Evolutionary conservation across 352 stramenopile genomes (phyloP).

Genomic region (Phytophthora vignae): DNA sequence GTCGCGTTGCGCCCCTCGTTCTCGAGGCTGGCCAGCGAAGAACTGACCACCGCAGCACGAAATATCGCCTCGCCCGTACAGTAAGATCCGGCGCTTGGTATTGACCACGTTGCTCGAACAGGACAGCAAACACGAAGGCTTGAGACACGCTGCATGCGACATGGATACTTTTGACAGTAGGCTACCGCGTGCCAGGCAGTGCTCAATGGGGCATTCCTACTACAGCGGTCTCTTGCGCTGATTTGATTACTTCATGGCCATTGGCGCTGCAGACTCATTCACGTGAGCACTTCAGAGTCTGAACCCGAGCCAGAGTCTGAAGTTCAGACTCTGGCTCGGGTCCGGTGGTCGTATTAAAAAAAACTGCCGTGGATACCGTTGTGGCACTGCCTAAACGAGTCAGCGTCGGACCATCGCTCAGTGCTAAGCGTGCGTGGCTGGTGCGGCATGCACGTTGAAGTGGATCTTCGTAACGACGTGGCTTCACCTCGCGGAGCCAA

Average conservation of each 20-base stretch:
- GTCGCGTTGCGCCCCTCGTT: background rate
- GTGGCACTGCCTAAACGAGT: no score
- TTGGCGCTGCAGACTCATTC: background rate
- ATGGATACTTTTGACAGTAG: background rate
- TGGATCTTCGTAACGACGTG: constrained; percentile 6
- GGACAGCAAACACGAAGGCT: background rate
- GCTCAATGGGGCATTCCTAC: no score
- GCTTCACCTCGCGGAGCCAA: background rate
- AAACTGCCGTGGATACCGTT: no score
- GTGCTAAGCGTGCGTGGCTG: background rate
- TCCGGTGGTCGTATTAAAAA: no score
- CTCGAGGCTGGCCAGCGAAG: background rate
- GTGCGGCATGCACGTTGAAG: constrained; percentile 11
- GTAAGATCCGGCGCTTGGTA: background rate
- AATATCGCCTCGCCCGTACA: background rate
- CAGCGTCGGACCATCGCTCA: background rate
- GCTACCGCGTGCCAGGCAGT: no score
- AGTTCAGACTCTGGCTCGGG: no score
- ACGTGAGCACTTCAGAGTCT: no score
- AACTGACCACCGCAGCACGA: constrained; percentile 5
- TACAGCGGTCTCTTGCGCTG: background rate
- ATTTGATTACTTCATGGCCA: background rate
- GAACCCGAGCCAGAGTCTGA: no score
- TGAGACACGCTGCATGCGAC: background rate
- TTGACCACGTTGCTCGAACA: background rate